Evolutionary conservation across 2,329 filamentous ascomycete species (phyloP).

Genomic region (Coniochaeta hoffmannii): DNA sequence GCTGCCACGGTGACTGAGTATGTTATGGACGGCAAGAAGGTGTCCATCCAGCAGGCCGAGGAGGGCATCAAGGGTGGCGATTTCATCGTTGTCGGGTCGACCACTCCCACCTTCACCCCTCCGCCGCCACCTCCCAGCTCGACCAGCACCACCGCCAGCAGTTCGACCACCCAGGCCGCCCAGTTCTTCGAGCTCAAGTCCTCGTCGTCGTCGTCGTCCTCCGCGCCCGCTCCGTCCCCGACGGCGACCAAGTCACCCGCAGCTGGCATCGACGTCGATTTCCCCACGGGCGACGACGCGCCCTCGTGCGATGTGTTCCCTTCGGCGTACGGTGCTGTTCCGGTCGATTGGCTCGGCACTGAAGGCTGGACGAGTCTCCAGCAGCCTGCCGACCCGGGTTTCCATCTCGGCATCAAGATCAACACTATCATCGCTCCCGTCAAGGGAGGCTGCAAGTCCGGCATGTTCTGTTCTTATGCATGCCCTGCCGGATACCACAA

Average conservation of each 20-base stretch:
- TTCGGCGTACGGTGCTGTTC: conserved; percentile 69
- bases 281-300: conserved; percentile 65
- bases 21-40: conserved; percentile 53
- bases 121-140: conserved; percentile 22
- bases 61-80: conserved; percentile 63
- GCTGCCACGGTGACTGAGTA: conserved; percentile 57
- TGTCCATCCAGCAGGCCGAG: conserved; percentile 59
- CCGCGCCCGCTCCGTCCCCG: conserved; percentile 16
- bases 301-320: conserved; percentile 63
- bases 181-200: conserved; percentile 44
- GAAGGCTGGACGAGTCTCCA: conserved; percentile 79
- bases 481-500: conserved; percentile 92
- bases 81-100: conserved; percentile 58
- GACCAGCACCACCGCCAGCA: conserved; percentile 26
- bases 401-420: conserved; percentile 46
- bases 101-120: conserved; percentile 43
- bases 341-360: conserved; percentile 60
- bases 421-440: conserved; percentile 58
- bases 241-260: conserved; percentile 20
- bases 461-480: conserved; percentile 81
- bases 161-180: conserved; percentile 28
- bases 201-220: conserved; percentile 18
- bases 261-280: conserved; percentile 55
- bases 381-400: conserved; percentile 41
- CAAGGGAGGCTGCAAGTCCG: conserved; percentile 52